Evolutionary conservation across 2,329 filamentous ascomycete species (phyloP), one percentile per base, ranked within the genome.

Genomic region (Lasiodiplodia citricola): DNA sequence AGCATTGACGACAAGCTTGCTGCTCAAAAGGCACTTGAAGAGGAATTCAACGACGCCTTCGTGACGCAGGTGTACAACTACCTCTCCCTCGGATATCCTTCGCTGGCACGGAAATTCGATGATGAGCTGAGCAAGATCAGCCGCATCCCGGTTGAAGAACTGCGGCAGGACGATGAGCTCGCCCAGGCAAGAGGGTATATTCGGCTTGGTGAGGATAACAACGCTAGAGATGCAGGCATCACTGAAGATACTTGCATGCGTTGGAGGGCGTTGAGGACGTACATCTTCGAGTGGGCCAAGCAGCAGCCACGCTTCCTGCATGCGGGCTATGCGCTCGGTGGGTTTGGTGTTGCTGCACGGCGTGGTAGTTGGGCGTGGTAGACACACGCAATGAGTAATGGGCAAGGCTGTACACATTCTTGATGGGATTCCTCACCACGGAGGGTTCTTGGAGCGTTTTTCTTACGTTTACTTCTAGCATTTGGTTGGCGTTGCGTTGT

Each of bases 1-100:
- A 76, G 77, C 65, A 79, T 84, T 37, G 77, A 81, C 60, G 78
- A 79, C 52, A 80, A 80, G 67, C 78, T 84, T 54, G 77, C 75
- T 41, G 73, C 76, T 6, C 83, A 86, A 71, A 78, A 81, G 82
- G 76, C 81, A 13, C 84, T 89, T 52, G 80, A 85, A 35, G 78
- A 81, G 38, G 94, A 97, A 79, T 97, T 96, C 75, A 85, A 90
- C 70, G 93, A 97, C 77, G 85, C 85, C 3, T 97, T 97, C 77
- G 89, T 97, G 68, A 97, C 94, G 0, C 95, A 98, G 80, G 94
- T 98, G 8, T 98, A 96, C 85, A 97, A 98, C 79, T 98, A 98
- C 79, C 86, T 98, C 18, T 97, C 93, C 0, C 86, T 98, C 5
- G 95, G 95, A 5, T 97, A 97, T 78, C 94, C 95, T 3, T 90